Evolutionary conservation across 139 green algal species (phyloP).

Genomic region (Choricystis sp.): DNA sequence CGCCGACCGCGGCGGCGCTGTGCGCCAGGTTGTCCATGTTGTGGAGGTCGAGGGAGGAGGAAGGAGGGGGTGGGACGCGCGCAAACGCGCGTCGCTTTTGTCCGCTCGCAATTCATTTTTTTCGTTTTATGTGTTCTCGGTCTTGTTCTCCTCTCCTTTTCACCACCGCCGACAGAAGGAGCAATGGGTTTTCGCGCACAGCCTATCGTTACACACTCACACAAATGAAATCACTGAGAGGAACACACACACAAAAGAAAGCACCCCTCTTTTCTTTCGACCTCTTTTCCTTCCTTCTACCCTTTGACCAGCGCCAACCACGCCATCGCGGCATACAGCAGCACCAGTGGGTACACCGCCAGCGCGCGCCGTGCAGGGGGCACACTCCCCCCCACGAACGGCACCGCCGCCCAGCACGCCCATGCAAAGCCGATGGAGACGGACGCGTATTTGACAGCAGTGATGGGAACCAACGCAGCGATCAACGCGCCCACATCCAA

Average conservation of each 20-base stretch:
- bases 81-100: too few relatives aligned
- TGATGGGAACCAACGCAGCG: slow-evolving; percentile 23
- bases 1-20: too few relatives aligned
- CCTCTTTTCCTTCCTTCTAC: slow-evolving; percentile 4
- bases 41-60: too few relatives aligned
- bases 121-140: too few relatives aligned
- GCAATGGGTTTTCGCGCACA: too few relatives aligned
- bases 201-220: too few relatives aligned
- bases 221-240: too few relatives aligned
- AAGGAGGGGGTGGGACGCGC: too few relatives aligned
- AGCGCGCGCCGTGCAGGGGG: slow-evolving; percentile 47
- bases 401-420: slow-evolving; percentile 60
- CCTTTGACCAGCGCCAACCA: slow-evolving; percentile 65
- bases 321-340: slow-evolving; percentile 69
- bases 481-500: slow-evolving; percentile 66
- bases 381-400: slow-evolving; percentile 76
- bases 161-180: too few relatives aligned
- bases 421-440: slow-evolving; percentile 49
- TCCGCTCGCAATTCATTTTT: too few relatives aligned
- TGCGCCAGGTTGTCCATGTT: too few relatives aligned
- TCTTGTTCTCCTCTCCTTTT: too few relatives aligned
- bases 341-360: slow-evolving; percentile 82
- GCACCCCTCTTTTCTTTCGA: neutral
- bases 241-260: neutral
- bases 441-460: slow-evolving; percentile 18